Evolutionary conservation across 2,329 filamentous ascomycete species (phyloP).

Genomic region (Ceratocystis ficicola): DNA sequence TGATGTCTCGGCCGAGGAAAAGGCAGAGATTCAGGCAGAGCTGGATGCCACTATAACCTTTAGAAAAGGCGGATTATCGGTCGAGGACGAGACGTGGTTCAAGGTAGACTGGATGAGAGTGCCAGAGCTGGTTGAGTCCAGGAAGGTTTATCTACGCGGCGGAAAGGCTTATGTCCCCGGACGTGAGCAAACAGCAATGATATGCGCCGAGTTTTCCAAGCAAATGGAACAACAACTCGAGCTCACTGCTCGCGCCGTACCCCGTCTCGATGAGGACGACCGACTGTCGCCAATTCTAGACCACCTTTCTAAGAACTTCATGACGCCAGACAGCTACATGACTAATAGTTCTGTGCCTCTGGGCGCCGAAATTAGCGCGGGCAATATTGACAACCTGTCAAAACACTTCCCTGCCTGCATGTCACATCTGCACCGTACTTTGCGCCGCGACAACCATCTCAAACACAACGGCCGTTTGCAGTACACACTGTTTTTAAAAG

Average conservation of each 20-base stretch:
- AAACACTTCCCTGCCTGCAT: conserved; percentile 86
- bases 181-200: conserved; percentile 76
- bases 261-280: conserved; percentile 90
- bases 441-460: conserved; percentile 78
- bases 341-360: conserved; percentile 47
- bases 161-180: conserved; percentile 88
- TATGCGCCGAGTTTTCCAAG: conserved; percentile 72
- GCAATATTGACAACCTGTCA: conserved; percentile 66
- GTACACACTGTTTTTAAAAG: conserved; percentile 93
- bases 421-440: conserved; percentile 74
- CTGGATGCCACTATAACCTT: conserved; percentile 34
- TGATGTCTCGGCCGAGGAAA: conserved; percentile 66
- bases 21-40: conserved; percentile 47
- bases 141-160: conserved; percentile 61
- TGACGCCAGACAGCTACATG: conserved; percentile 78
- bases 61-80: conserved; percentile 31
- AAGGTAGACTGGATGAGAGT: conserved; percentile 95
- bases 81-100: conserved; percentile 80
- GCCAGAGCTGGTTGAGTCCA: conserved; percentile 72
- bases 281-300: conserved; percentile 57
- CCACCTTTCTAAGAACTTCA: conserved; percentile 90
- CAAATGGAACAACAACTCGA: conserved; percentile 72
- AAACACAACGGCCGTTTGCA: conserved; percentile 90
- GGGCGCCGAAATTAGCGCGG: conserved; percentile 61
- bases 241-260: conserved; percentile 81